Evolutionary conservation across 1,139 yeast genomes (phyloP), one percentile per base, ranked within the genome.

Genomic region (Debaryomyces sp.): DNA sequence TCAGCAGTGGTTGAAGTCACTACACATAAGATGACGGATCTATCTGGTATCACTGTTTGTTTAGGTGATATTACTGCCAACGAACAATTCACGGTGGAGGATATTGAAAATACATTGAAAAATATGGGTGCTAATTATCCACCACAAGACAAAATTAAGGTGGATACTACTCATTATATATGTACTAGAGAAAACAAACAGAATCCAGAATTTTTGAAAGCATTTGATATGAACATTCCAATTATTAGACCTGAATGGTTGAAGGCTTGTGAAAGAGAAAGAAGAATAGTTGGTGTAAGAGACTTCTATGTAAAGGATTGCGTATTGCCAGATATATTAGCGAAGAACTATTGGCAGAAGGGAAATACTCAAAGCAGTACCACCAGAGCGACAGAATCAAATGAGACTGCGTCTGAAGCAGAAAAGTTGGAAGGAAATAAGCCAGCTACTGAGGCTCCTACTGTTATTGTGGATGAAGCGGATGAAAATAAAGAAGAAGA

Each of bases 201-300:
- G 23, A 76, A 79, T 46, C 68, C 80, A 2, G 90, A 87, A 61
- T 89, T 77, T 72, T 75, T 84, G 54, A 87, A 85, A 64, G 99
- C 99, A 1, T 78, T 81, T 53, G 92, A 87, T 51, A 81, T 85
- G 77, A 94, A 92, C 64, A 91, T 94, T 50, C 99, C 99, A 3
- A 82, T 94, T 39, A 94, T 94, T 24, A 81, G 97, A 65, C 99
- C 99, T 0, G 98, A 94, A 64, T 94, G 98, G 98, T 75, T 94
- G 50, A 87, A 89, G 67, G 97, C 97, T 0, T 94, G 99, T 72
- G 96, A 90, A 60, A 70, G 81, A 43, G 98, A 92, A 61, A 81
- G 96, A 57, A 74, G 97, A 60, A 84, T 94, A 51, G 96, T 92
- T 38, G 97, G 98, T 26, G 99, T 95, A 12, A 80, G 96, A 59